These are phyloP conservation scores for Meyerozyma smithsonii DNA, from an alignment of 1,139 yeast genomes.

Conservation along the genomic window DNA sequence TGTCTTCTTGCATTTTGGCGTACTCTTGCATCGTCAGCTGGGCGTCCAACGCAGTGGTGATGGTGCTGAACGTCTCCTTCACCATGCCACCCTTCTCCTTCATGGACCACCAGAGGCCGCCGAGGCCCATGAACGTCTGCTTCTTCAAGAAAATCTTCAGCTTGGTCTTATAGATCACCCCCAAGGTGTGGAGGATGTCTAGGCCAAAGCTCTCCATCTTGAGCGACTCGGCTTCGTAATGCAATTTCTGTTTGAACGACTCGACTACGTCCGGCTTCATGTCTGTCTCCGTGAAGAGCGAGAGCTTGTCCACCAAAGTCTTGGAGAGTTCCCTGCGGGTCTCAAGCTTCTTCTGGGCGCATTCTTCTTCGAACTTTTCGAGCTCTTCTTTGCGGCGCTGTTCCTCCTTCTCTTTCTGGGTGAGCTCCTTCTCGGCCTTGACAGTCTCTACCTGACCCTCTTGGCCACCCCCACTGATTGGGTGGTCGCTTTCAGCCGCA, in stretches of 20 bases:
- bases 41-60: conserved; percentile 85
- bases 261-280: conserved; percentile 62
- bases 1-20: conserved; percentile 62
- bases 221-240: conserved; percentile 79
- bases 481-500: neutral
- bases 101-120: conserved; percentile 79
- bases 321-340: conserved; percentile 62
- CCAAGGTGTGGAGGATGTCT: conserved; percentile 84
- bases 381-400: conserved; percentile 54
- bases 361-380: conserved; percentile 77
- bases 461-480: conserved; percentile 13
- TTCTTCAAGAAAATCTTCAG: conserved; percentile 53
- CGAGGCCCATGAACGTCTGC: conserved; percentile 69
- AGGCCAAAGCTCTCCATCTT: conserved; percentile 94
- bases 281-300: conserved; percentile 81
- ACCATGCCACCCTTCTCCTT: conserved; percentile 85
- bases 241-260: conserved; percentile 67
- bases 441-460: conserved; percentile 16
- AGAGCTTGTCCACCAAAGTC: conserved; percentile 60
- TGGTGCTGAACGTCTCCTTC: conserved; percentile 81
- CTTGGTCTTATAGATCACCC: conserved; percentile 69
- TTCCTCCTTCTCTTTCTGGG: conserved; percentile 43
- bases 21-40: conserved; percentile 83
- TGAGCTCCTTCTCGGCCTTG: conserved; percentile 12
- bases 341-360: conserved; percentile 64